Percentiles rank a stretch among this genome's conserved stretches.
These are phyloP conservation scores for Apiospora pterosperma DNA, from an alignment of 2,329 filamentous ascomycete species.

Conservation along the genomic window DNA sequence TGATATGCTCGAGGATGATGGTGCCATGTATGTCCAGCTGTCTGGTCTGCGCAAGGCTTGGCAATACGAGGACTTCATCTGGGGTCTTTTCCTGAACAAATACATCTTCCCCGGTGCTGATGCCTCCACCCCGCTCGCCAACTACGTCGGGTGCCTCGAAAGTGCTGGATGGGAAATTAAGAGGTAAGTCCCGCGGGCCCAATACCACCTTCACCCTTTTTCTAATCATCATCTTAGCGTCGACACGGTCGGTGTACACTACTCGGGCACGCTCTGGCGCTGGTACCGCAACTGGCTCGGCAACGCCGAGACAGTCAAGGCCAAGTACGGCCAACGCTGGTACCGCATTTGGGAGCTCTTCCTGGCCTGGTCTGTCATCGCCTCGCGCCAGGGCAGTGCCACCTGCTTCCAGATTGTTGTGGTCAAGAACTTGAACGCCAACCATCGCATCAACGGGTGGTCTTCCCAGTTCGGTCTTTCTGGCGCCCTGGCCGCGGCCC, in stretches of 20 bases:
- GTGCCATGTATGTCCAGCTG: constrained; percentile 89
- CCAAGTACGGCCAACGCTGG: constrained; percentile 90
- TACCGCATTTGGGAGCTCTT: constrained; percentile 94
- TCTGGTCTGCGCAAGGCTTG: constrained; percentile 86
- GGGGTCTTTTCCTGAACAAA: constrained; percentile 99
- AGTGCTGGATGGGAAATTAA: constrained; percentile 84
- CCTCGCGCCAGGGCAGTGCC: constrained; percentile 77
- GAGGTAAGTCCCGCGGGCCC: constrained; percentile 30
- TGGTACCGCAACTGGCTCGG: constrained; percentile 98
- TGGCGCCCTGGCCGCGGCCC: constrained; percentile 7
- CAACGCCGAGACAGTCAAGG: constrained; percentile 84
- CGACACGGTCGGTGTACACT: constrained; percentile 91
- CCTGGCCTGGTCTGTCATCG: constrained; percentile 81
- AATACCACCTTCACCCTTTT: background rate
- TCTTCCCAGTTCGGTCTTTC: constrained; percentile 62
- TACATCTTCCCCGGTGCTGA: constrained; percentile 95
- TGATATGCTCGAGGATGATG: constrained; percentile 92
- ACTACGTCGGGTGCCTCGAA: constrained; percentile 78
- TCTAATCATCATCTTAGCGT: constrained; percentile 35
- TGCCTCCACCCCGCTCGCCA: constrained; percentile 84
- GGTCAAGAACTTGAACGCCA: constrained; percentile 88
- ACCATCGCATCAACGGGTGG: constrained; percentile 76
- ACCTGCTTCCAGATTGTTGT: constrained; percentile 85
- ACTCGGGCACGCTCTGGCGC: constrained; percentile 89
- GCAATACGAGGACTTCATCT: constrained; percentile 95